phyloP scores from a whole-genome alignment of 441 rosid species.

The Populus tomentosa region DNA sequence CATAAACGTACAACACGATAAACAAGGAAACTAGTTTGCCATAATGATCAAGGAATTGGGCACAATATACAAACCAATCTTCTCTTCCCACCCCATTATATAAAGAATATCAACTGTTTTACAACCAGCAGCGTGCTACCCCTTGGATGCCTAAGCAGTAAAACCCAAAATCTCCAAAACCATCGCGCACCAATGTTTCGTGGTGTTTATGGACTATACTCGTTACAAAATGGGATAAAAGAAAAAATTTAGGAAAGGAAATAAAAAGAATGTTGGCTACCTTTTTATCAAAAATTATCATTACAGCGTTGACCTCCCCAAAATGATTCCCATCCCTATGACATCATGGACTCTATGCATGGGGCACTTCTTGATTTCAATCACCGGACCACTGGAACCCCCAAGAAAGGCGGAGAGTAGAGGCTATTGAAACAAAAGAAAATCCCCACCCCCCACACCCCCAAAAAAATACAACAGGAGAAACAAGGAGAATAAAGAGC shows the following conservation, averaged over 20 bases:
- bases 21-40: no score
- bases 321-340: not conserved
- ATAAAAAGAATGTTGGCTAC: conserved; percentile 1
- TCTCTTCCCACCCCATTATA: no score
- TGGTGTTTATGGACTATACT: conserved; percentile 8
- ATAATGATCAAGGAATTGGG: no score
- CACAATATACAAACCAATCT: no score
- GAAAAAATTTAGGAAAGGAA: not conserved
- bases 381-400: conserved; percentile 2
- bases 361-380: conserved; percentile 14
- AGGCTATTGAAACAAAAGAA: not conserved
- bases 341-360: not conserved
- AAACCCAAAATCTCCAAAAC: no score
- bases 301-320: conserved; percentile 15
- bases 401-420: not conserved
- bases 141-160: not conserved
- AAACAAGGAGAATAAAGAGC: not conserved
- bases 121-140: conserved; percentile 3
- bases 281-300: conserved; percentile 19
- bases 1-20: no score
- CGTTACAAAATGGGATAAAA: conserved; percentile 17
- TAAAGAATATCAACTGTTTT: conserved; percentile 27
- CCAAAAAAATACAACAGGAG: not conserved
- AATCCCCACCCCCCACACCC: no score
- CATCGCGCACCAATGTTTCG: no score